phyloP scores from a whole-genome alignment of 768 basidiomycete species.

The Cystobasidium onofrii region DNA sequence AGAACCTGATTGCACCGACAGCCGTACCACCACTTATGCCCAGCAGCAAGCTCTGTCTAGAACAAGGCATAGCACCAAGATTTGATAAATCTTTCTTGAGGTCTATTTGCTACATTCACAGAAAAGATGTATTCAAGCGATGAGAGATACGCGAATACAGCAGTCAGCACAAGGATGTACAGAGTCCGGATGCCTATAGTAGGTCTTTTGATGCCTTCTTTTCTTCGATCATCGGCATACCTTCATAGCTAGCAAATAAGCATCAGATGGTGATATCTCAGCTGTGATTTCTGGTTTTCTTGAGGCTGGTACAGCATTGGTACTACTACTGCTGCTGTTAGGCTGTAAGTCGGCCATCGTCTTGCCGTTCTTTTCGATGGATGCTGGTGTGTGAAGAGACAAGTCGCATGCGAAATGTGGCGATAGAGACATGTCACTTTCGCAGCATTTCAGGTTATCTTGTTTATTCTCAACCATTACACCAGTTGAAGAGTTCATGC shows the following conservation, averaged over 20 bases:
- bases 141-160: not conserved
- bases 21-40: slow-evolving; percentile 22
- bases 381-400: too few relatives aligned
- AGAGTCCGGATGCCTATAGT: too few relatives aligned
- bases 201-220: too few relatives aligned
- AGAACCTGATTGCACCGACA: slow-evolving; percentile 28
- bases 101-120: slow-evolving; percentile 12
- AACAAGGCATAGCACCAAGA: slow-evolving; percentile 15
- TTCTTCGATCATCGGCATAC: not conserved
- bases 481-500: too few relatives aligned
- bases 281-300: not conserved
- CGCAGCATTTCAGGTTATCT: too few relatives aligned
- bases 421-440: too few relatives aligned
- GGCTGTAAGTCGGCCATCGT: not conserved
- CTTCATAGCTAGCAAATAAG: slow-evolving; percentile 14
- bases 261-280: slow-evolving; percentile 15
- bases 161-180: not conserved
- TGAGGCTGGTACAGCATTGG: not conserved
- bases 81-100: slow-evolving; percentile 5
- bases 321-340: not conserved
- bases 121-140: not conserved
- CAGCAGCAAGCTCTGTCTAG: slow-evolving; percentile 16
- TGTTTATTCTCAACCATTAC: too few relatives aligned
- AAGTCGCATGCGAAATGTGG: too few relatives aligned
- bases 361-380: not conserved